Conservation (phyloP, 805 yeast species). For the Brettanomyces sp. region DNA sequence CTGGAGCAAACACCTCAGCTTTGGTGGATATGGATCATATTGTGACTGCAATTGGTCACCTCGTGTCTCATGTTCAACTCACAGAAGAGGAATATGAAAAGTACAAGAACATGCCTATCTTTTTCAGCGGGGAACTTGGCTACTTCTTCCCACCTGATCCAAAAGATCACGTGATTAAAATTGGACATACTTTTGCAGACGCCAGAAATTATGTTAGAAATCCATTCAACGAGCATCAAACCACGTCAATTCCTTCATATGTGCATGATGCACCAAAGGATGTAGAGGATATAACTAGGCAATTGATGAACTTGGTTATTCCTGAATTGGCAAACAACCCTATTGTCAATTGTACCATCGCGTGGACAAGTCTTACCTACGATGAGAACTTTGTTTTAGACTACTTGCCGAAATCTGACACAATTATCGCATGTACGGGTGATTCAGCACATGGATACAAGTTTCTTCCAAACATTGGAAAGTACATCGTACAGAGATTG, state of each 20-base stretch:
- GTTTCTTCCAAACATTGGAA: constrained; percentile 36
- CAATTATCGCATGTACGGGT: constrained; percentile 31
- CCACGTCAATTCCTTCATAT: constrained; percentile 5
- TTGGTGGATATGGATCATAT: constrained; percentile 28
- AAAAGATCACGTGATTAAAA: constrained; percentile 24
- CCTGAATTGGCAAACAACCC: constrained; percentile 29
- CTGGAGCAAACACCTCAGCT: constrained; percentile 30
- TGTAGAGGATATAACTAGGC: constrained; percentile 3
- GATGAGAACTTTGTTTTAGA: constrained; percentile 31
- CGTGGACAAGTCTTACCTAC: constrained; percentile 30
- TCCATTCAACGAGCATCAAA: constrained; percentile 1
- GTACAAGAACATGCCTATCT: constrained; percentile 27
- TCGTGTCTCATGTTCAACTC: constrained; percentile 31
- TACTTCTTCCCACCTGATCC: constrained; percentile 33
- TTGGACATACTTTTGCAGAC: constrained; percentile 29
- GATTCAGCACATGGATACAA: constrained; percentile 39
- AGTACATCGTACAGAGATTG: constrained; percentile 26
- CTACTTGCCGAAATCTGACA: constrained; percentile 21
- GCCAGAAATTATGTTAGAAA: constrained; percentile 11
- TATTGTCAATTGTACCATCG: constrained; percentile 23
- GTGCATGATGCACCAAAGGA: constrained; percentile 6
- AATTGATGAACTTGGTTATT: constrained; percentile 4
- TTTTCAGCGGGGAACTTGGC: constrained; percentile 29
- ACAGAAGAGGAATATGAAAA: constrained; percentile 22
- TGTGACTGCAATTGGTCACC: constrained; percentile 31